Base-by-base conservation (phyloP, 129 eudicot species). In the Chrysanthemum seticuspe region DNA sequence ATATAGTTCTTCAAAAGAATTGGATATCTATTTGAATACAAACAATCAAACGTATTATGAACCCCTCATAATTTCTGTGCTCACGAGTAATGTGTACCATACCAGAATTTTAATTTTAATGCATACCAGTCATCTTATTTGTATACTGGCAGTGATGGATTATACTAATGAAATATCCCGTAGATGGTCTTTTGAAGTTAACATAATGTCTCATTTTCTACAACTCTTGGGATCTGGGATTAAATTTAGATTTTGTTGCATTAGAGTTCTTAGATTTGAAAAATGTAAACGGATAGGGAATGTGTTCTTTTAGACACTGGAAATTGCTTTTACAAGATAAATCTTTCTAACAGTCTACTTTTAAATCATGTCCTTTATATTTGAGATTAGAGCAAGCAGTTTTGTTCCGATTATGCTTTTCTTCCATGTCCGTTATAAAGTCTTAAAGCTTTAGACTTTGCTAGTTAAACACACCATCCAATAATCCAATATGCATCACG, bases 361-460 rank as follows among this genome's bases (percentile, higher is more conserved):
- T 1, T 9, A 2, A 64, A 64, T 13, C 45, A 64, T 18, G 25
- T 4, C 53, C 48, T 12, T 15, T 2, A 25, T 34, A 34, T 63
- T 6, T n/a, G 7, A 18, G 23, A 12, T 25, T 13, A 7, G 27
- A 25, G 58, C 13, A 19, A 3, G 47, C 48, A 44, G 76, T 45
- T 21, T 45, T 5, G 7, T 59, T 72, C 27, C 15, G 76, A 48
- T 27, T 19, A 45, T 73, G 77, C 52, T 25, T 73, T 62, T 49
- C 48, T 11, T 14, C 7, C 16, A 3, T 14, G 18, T 14, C 2
- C 9, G 10, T 40, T 40, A 5, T 40, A 40, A 40, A 40, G 47
- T 40, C 47, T 40, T 40, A 40, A 6, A 40, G 47, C 47, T 36
- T 4, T 4, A 36, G 45, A 6, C 45, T 6, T 5, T 36, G 45